Evolutionary conservation across 2,329 filamentous ascomycete genomes (phyloP).

Genomic region (Fusarium kyushuense): DNA sequence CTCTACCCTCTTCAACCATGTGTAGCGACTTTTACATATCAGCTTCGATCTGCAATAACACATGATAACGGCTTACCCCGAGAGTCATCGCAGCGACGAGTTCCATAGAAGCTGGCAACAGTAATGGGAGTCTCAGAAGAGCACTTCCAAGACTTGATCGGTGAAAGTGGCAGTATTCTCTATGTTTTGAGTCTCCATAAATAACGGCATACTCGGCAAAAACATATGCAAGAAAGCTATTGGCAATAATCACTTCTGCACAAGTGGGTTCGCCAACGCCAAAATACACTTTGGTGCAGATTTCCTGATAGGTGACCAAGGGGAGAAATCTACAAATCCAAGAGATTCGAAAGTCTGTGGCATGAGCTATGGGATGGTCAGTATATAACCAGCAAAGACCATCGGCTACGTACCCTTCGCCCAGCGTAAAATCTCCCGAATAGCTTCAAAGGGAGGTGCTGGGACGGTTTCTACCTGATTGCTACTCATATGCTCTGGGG

Average conservation of each 20-base stretch:
- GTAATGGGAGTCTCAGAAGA: slow-evolving; percentile 48
- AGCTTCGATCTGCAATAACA: rapidly evolving
- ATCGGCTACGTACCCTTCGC: slow-evolving; percentile 44
- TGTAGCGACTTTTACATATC: slow-evolving; percentile 46
- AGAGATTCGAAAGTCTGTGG: slow-evolving; percentile 41
- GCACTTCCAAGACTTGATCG: slow-evolving; percentile 45
- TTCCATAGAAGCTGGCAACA: slow-evolving; percentile 51
- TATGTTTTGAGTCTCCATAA: slow-evolving; percentile 41
- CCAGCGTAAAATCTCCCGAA: slow-evolving; percentile 50
- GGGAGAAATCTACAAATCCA: slow-evolving; percentile 53
- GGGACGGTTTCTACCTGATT: neutral
- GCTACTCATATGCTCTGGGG: no score
- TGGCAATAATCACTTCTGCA: slow-evolving; percentile 53
- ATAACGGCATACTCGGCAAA: slow-evolving; percentile 51
- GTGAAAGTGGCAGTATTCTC: slow-evolving; percentile 45
- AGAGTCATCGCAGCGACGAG: slow-evolving; percentile 52
- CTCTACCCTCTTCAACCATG: slow-evolving; percentile 51
- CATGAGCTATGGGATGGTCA: slow-evolving; percentile 41
- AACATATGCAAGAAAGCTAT: slow-evolving; percentile 52
- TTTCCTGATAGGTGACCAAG: slow-evolving; percentile 48
- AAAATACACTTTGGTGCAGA: slow-evolving; percentile 54
- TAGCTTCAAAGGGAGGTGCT: slow-evolving; percentile 49
- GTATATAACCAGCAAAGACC: rapidly evolving
- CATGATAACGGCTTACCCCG: slow-evolving; percentile 42
- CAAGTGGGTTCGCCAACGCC: slow-evolving; percentile 50